phyloP scores from a whole-genome alignment of 2,329 filamentous ascomycete genomes.

The Fusarium equiseti region DNA sequence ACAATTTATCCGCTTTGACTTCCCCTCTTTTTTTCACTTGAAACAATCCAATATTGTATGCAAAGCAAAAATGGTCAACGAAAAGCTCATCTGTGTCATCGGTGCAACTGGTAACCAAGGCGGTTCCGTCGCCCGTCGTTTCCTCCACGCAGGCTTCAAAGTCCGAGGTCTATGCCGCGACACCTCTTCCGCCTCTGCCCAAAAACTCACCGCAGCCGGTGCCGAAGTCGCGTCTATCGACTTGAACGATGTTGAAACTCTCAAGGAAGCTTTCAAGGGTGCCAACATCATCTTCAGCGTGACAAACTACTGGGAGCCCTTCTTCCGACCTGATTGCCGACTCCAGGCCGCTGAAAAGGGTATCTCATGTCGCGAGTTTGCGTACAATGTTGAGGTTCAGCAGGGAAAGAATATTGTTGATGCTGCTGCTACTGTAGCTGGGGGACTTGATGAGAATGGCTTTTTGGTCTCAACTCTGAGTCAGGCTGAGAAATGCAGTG shows the following conservation, averaged over 20 bases:
- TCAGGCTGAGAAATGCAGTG: slow-evolving; percentile 60
- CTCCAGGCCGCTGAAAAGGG: slow-evolving; percentile 54
- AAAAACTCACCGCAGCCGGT: slow-evolving; percentile 56
- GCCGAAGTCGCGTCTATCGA: slow-evolving; percentile 60
- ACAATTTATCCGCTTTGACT: background rate
- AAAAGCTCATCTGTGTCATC: slow-evolving; percentile 59
- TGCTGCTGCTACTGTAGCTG: slow-evolving; percentile 59
- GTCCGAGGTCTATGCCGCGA: slow-evolving; percentile 64
- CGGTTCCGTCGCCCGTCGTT: slow-evolving; percentile 63
- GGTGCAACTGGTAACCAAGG: slow-evolving; percentile 65
- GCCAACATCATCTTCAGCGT: slow-evolving; percentile 66
- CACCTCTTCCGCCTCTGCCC: slow-evolving; percentile 55
- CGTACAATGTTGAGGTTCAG: slow-evolving; percentile 62
- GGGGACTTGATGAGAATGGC: slow-evolving; percentile 59
- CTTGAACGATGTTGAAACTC: slow-evolving; percentile 55
- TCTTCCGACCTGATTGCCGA: slow-evolving; percentile 59
- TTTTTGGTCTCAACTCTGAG: slow-evolving; percentile 66
- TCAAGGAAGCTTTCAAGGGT: slow-evolving; percentile 57
- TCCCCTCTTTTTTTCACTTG: background rate
- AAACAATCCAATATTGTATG: background rate
- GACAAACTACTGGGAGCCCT: slow-evolving; percentile 68
- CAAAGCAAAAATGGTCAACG: slow-evolving; percentile 3
- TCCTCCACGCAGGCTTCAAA: slow-evolving; percentile 56
- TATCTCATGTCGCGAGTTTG: slow-evolving; percentile 57
- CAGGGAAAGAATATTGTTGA: slow-evolving; percentile 62